phyloP scores from a whole-genome alignment of 371 early-diverging fungal species.

The Rhizopus arrhizus region DNA sequence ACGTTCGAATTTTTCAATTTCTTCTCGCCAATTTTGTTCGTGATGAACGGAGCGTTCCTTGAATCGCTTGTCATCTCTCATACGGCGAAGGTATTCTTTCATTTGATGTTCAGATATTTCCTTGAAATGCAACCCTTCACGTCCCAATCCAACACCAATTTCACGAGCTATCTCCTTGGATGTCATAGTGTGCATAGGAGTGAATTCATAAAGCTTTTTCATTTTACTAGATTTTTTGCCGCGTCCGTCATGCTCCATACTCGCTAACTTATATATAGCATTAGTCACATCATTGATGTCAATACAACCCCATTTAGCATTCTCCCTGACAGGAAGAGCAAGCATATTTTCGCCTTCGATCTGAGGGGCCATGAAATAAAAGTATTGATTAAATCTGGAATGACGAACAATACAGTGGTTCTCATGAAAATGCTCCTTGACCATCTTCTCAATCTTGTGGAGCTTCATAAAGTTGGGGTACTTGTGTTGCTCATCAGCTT shows the following conservation, averaged over 20 bases:
- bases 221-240: slow-evolving; percentile 3
- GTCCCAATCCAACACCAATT: slow-evolving; percentile 33
- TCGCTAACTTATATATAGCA: slow-evolving; percentile 29
- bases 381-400: slow-evolving; percentile 31
- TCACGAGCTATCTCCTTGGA: slow-evolving; percentile 31
- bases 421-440: slow-evolving; percentile 31
- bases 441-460: slow-evolving; percentile 31
- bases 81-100: slow-evolving; percentile 27
- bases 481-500: slow-evolving; percentile 3
- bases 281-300: slow-evolving; percentile 40
- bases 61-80: slow-evolving; percentile 37
- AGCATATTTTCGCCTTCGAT: slow-evolving; percentile 32
- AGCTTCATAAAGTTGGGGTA: slow-evolving; percentile 26
- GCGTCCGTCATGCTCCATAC: slow-evolving; percentile 13
- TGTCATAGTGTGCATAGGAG: slow-evolving; percentile 11
- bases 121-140: slow-evolving; percentile 25
- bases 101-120: slow-evolving; percentile 21
- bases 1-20: slow-evolving; percentile 5
- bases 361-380: slow-evolving; percentile 41
- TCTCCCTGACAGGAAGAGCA: slow-evolving; percentile 30
- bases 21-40: slow-evolving; percentile 6
- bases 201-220: slow-evolving; percentile 34
- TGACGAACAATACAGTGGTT: slow-evolving; percentile 33
- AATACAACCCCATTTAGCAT: slow-evolving; percentile 35
- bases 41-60: slow-evolving; percentile 22